Base-by-base conservation (phyloP, 352 stramenopile genomes). In the Saprolegnia parasitica region DNA sequence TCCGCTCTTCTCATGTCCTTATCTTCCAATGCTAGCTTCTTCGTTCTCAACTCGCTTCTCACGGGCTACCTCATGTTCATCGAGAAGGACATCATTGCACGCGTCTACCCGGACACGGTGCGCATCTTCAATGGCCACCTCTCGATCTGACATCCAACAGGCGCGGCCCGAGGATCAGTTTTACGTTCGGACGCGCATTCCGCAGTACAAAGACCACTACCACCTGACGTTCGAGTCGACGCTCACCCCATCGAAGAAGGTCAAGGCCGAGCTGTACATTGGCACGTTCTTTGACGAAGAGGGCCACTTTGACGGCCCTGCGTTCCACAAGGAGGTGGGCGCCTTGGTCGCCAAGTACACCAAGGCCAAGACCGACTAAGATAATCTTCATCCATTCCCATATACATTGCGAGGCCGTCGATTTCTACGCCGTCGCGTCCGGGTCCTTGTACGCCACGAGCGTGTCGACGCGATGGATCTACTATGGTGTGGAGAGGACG, bases 391-490 rank as follows among this genome's bases (percentile, higher is more conserved):
- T 65, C 40, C 10, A 66, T 68, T 46, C 40, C 49, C 65, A 67
- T 68, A 52, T 68, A 67, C 40, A 57, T 47, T 67, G 58, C 58
- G 60, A 57, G 67, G 63, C 50, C 45, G 63, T 63, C 50, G 56
- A 78, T 83, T 90, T n/a, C 20, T 63, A 92, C 80, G 62, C 73
- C 75, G 72, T 95, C 82, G 49, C 75, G 73, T 96, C 84, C 42
- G 87, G 86, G 64, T 96, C 91, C 76, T 98, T 98, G 83, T 99
- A 99, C 32, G 96, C 91, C 58, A 99, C 97, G 79, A 98, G 97
- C 11, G 96, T 96, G 71, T 99, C 96, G 40, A 99, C 91, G 74
- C 98, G 98, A 84, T 99, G 97, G 64, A 99, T 84, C 90, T 97
- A 15, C 71, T 73, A 73, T 72, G 62, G 73, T 24, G 73, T 71